These are phyloP conservation scores for Fagopyrum esculentum DNA, from an alignment of 148 eudicot genomes.

Conservation along the genomic window DNA sequence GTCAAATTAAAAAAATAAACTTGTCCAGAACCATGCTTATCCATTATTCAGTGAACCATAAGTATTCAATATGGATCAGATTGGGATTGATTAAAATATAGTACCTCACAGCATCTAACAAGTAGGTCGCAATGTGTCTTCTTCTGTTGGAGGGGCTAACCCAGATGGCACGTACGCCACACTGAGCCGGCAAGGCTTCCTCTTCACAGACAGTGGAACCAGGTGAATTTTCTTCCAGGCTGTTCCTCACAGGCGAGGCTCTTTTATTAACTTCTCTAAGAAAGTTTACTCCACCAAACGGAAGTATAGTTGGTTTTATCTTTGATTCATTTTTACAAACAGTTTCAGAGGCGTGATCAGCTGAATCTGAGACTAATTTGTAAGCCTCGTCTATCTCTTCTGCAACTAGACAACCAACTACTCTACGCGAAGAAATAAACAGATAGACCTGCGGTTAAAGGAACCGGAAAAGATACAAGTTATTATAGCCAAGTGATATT, in stretches of 20 bases:
- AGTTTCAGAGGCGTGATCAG: slow-evolving; percentile 13
- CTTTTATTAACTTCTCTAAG: slow-evolving; percentile 53
- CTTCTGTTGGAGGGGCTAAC: slow-evolving; percentile 84
- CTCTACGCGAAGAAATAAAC: slow-evolving; percentile 47
- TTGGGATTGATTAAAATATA: background rate
- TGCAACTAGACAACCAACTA: slow-evolving; percentile 67
- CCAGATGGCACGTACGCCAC: slow-evolving; percentile 94
- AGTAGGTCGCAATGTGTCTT: slow-evolving; percentile 61
- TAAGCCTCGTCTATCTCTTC: slow-evolving; percentile 63
- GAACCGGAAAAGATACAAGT: background rate
- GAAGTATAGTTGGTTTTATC: slow-evolving; percentile 37
- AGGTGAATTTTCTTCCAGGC: slow-evolving; percentile 17
- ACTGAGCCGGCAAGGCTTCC: slow-evolving; percentile 52
- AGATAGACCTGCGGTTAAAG: slow-evolving; percentile 52
- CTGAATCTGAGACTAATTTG: slow-evolving; percentile 33
- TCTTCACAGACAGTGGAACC: slow-evolving; percentile 62
- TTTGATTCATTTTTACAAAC: slow-evolving; percentile 28
- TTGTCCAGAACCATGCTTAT: no score
- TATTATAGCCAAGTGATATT: background rate
- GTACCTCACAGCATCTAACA: slow-evolving; percentile 88
- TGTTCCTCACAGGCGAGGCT: slow-evolving; percentile 14
- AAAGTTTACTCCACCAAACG: slow-evolving; percentile 67
- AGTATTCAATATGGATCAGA: no score
- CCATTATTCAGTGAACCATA: no score
- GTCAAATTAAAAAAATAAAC: no score